Base-by-base conservation (phyloP, 2,329 filamentous ascomycete species). In the Thielaviopsis punctulata region DNA sequence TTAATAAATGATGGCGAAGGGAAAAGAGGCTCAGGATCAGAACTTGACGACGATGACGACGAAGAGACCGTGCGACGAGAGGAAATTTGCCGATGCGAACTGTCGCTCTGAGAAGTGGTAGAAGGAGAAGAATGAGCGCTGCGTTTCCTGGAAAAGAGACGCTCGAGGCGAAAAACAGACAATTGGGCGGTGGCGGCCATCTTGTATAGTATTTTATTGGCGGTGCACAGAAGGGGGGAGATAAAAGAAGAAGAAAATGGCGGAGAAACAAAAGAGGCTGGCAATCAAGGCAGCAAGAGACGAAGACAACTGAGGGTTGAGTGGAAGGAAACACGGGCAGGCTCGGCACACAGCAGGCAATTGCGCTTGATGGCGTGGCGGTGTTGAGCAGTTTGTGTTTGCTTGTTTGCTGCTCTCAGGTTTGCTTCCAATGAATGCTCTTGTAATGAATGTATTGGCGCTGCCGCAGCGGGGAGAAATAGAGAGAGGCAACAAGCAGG, bases 1-100 rank as follows among this genome's bases (percentile, higher is more conserved):
- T 73, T 68, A 56, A 80, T 74, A 57, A 76, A 80, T 1, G 73
- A 74, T 6, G 73, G 69, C 19, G 67, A 67, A 4, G 73, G 73
- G 56, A 76, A 76, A 48, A 66, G 62, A 49, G 64, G 65, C 49
- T 62, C 65, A 25, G 36, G 22, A 27, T 45, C 30, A 15, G 30
- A 36, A 36, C 13, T 36, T 15, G 30, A 36, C 4, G 30, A 36
- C 30, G 30, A 36, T n/a, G n/a, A n/a, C n/a, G n/a, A n/a, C n/a
- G n/a, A n/a, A n/a, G n/a, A n/a, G n/a, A n/a, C n/a, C n/a, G n/a
- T n/a, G n/a, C n/a, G n/a, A n/a, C n/a, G n/a, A n/a, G n/a, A n/a
- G 4, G 30, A 36, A 36, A 36, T 9, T 36, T 12, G 30, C 30
- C 30, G 30, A 36, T 15, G 30, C 10, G 30, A 36, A 36, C 13